Base-by-base conservation (phyloP, 1,139 yeast species). In the Geotrichum phurueaensis region DNA sequence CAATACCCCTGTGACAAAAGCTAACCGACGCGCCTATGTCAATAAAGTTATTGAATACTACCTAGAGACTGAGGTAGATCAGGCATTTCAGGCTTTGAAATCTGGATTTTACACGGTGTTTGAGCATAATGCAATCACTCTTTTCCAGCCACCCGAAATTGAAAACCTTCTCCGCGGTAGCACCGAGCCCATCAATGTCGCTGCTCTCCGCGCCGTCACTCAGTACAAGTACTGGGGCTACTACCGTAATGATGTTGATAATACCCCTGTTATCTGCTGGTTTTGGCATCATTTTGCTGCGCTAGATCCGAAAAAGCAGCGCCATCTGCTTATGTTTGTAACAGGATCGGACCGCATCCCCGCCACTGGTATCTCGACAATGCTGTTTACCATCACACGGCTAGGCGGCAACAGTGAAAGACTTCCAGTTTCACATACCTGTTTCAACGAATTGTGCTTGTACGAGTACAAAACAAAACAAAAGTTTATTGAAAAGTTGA, bases 311-410 rank as follows among this genome's bases (percentile, higher is more conserved):
- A 67, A 65, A 0, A 75, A 80, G 39, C 95, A 89, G 67, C 83
- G 84, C 66, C 82, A 81, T 66, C 76, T 92, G 50, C 75, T 94
- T 51, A 78, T 81, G 43, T 94, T 94, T 73, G 85, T 92, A 5
- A 91, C 97, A 0, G 97, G 98, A 0, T 86, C 96, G 1, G 97
- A 91, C 69, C 76, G 97, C 55, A 80, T 94, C 13, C 98, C 98
- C 0, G 96, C 97, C 0, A 89, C 96, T 0, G 99, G 98, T 0
- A 79, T 89, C 23, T 66, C 73, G 33, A 58, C 60, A 23, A 58
- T 61, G 61, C 22, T 49, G 15, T 55, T 59, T 23, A 59, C 60
- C 2, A 59, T 61, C 18, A 61, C 64, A 9, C 43, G 62, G 85
- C 86, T 54, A 10, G 86, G 86, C 2, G 78, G 75, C 1, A 83